These are phyloP conservation scores for Juncus effusus DNA, from an alignment of 176 grass and related monocot genomes.

Conservation along the genomic window DNA sequence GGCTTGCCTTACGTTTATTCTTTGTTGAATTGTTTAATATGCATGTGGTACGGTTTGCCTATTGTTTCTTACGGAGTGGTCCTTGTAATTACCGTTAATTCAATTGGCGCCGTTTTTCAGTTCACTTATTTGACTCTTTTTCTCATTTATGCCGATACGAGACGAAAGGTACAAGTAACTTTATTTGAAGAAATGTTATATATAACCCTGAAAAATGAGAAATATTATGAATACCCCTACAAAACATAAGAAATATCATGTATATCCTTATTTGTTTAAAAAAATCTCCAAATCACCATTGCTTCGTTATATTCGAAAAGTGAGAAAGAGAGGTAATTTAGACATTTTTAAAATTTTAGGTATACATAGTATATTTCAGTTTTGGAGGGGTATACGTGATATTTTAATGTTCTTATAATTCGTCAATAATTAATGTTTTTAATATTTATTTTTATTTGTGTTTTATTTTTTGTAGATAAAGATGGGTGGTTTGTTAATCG, in stretches of 20 bases:
- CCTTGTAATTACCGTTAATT: constrained; percentile 75
- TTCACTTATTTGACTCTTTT: constrained; percentile 65
- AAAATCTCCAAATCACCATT: neutral
- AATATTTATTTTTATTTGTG: neutral
- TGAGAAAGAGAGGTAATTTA: too few species aligned
- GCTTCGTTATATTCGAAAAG: neutral
- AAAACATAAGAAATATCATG: too few species aligned
- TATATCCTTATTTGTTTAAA: too few species aligned
- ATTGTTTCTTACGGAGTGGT: constrained; percentile 78
- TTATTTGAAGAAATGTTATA: too few species aligned
- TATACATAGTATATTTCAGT: too few species aligned
- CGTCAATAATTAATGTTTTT: neutral
- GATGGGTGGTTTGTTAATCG: constrained; percentile 54
- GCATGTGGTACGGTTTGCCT: constrained; percentile 92
- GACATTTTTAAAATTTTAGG: too few species aligned
- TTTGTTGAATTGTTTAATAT: constrained; percentile 88
- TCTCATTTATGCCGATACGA: constrained; percentile 52
- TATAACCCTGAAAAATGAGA: too few species aligned
- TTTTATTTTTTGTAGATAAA: constrained; percentile 48
- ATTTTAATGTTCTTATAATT: neutral
- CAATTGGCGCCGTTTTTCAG: constrained; percentile 79
- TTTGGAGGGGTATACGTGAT: neutral
- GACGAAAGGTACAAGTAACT: constrained; percentile 38
- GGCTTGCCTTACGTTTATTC: constrained; percentile 91
- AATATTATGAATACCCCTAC: too few species aligned